A percentile compares a stretch with the other conserved stretches of the same genome.
Conservation (phyloP, 139 green algal species). For the Dunaliella sp. region DNA sequence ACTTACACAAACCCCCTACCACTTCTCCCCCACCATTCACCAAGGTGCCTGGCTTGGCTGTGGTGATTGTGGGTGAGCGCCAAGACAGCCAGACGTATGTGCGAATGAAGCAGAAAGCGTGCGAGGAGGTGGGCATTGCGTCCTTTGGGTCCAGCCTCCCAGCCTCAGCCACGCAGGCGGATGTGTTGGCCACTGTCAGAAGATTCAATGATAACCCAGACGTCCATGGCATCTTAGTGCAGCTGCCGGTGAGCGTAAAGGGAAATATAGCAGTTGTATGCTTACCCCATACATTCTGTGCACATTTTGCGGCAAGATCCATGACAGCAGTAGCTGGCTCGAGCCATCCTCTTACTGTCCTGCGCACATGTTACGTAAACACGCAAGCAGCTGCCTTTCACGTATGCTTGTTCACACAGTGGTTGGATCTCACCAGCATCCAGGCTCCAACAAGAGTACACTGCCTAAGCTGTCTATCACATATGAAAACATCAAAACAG, state of each 20-base stretch:
- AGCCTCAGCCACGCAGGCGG: slow-evolving; percentile 73
- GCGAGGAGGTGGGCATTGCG: slow-evolving; percentile 74
- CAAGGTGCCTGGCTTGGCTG: slow-evolving; percentile 88
- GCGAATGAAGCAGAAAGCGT: slow-evolving; percentile 91
- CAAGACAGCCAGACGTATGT: slow-evolving; percentile 98
- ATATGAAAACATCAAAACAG: no score
- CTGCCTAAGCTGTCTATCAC: no score
- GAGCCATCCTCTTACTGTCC: no score
- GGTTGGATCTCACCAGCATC: no score
- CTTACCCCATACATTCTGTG: no score
- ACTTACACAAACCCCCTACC: neutral
- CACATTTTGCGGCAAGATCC: no score
- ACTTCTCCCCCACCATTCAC: neutral
- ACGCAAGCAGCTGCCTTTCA: no score
- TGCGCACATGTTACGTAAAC: no score
- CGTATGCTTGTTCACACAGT: no score
- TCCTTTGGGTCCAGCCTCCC: slow-evolving; percentile 87
- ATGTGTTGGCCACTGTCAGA: slow-evolving; percentile 83
- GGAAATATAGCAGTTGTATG: no score
- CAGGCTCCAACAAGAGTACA: no score
- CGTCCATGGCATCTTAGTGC: slow-evolving; percentile 96
- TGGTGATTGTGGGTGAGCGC: slow-evolving; percentile 92
- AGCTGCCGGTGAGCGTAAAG: slow-evolving; percentile 83
- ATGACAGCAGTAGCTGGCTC: no score
- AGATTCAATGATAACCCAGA: slow-evolving; percentile 73